Evolutionary conservation across 2,329 filamentous ascomycete genomes (phyloP).

Genomic region (Fusarium longipes): DNA sequence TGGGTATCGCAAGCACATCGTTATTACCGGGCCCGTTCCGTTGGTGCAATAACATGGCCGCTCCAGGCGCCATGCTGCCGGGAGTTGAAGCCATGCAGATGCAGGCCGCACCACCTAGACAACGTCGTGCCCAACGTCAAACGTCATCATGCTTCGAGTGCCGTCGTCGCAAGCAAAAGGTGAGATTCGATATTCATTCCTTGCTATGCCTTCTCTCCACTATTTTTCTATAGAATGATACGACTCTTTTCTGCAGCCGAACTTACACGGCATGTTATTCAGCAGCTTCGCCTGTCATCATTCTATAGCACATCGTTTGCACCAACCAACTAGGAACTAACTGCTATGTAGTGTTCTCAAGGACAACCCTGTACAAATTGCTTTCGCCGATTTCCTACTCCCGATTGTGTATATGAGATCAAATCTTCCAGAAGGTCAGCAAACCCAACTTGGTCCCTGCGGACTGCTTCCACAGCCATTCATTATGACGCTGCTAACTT

Average conservation of each 20-base stretch:
- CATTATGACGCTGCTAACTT: conserved; percentile 4
- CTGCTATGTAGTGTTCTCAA: conserved; percentile 61
- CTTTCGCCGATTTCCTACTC: conserved; percentile 62
- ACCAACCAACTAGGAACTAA: conserved; percentile 9
- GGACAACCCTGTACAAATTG: conserved; percentile 66
- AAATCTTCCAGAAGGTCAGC: conserved; percentile 42
- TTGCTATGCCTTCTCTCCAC: background rate
- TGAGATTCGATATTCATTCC: conserved; percentile 40
- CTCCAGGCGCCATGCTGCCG: conserved; percentile 30
- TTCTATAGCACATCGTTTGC: background rate
- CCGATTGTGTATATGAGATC: conserved; percentile 60
- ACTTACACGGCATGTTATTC: background rate
- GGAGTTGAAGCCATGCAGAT: conserved; percentile 32
- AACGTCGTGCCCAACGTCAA: conserved; percentile 43
- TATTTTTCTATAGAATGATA: background rate
- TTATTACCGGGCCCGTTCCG: conserved; percentile 21
- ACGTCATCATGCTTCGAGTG: conserved; percentile 63
- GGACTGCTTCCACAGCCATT: too few species aligned
- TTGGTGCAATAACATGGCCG: conserved; percentile 13
- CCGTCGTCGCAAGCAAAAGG: conserved; percentile 64
- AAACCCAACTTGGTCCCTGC: background rate
- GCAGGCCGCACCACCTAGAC: conserved; percentile 37
- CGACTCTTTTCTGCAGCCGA: background rate
- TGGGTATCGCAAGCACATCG: conserved; percentile 1
- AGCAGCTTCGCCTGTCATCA: background rate